Base-by-base conservation (phyloP, 306 rosid species). In the Casuarina equisetifolia region DNA sequence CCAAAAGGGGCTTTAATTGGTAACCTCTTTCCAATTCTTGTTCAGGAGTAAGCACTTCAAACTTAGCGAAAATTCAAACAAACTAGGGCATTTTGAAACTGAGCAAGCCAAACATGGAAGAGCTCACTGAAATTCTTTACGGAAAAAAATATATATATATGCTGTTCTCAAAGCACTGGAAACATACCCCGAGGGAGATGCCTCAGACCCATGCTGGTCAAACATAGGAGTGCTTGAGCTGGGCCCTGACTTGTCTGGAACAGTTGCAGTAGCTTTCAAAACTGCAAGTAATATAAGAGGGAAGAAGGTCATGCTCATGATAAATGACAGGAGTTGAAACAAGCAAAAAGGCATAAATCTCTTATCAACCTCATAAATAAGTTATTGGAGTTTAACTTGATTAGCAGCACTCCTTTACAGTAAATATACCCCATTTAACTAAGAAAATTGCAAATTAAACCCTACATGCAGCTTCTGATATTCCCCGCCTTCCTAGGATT, bases 171-270 rank as follows among this genome's bases (percentile, higher is more conserved):
- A 58, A 25, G 59, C 32, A 68, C 54, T 40, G 42, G 25, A 49
- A 20, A 58, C 38, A 13, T 66, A 95, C 99, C 81, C 85, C 35
- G 97, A 87, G 43, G 95, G 83, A 70, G 98, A 88, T 74, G 91
- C 83, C 64, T 95, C 99, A 8, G 86, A 79, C 68, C 91, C 84
- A 79, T 85, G 93, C 67, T 89, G 92, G 73, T 95, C 97, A 81
- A 81, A 88, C 54, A 84, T 58, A 63, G 92, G 84, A 81, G 90
- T 84, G 82, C 84, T 89, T 59, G 97, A 87, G 75, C 87, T 61
- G 54, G 88, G 86, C 4, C 32, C 32, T 25, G 90, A 52, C 89
- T 90, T 95, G 75, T 91, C 97, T 3, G 90, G 82, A 79, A 87
- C 70, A 70, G 89, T 91, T 71, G 96, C 78, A 86, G 67, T 87